Evolutionary conservation across 768 basidiomycete genomes (phyloP).

Genomic region (Pleurotus giganteus): DNA sequence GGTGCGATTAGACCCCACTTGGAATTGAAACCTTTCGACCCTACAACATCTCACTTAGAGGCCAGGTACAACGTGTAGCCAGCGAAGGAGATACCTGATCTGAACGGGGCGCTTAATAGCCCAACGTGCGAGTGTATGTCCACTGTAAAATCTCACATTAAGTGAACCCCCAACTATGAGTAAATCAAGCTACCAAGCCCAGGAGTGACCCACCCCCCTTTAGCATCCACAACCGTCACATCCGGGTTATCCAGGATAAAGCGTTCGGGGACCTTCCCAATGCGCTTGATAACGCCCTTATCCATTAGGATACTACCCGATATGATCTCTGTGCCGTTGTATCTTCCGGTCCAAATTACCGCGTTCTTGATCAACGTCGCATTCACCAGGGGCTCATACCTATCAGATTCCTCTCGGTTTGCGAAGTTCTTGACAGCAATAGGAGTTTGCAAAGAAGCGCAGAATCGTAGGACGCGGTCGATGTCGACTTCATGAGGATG

Average conservation of each 20-base stretch:
- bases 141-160: slow-evolving; percentile 32
- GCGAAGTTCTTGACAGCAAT: neutral
- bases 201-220: slow-evolving; percentile 75
- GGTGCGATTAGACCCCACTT: slow-evolving; percentile 66
- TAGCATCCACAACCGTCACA: slow-evolving; percentile 41
- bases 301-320: slow-evolving; percentile 60
- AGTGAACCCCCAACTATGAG: neutral
- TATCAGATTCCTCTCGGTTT: slow-evolving; percentile 44
- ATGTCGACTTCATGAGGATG: neutral
- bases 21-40: slow-evolving; percentile 63
- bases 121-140: slow-evolving; percentile 84
- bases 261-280: slow-evolving; percentile 43
- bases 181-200: slow-evolving; percentile 29
- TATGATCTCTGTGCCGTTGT: slow-evolving; percentile 53
- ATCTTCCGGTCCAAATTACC: slow-evolving; percentile 59
- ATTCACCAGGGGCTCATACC: slow-evolving; percentile 59
- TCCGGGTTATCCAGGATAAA: slow-evolving; percentile 10
- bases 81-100: slow-evolving; percentile 30
- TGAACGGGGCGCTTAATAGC: slow-evolving; percentile 60
- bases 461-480: neutral
- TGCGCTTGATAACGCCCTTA: slow-evolving; percentile 50
- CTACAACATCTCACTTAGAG: slow-evolving; percentile 19
- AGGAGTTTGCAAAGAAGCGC: neutral
- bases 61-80: neutral
- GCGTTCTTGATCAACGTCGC: slow-evolving; percentile 71